Percentiles rank a stretch among this genome's conserved stretches.
phyloP scores from a whole-genome alignment of 2,329 filamentous ascomycete genomes.

The Bipolaris gigantea region DNA sequence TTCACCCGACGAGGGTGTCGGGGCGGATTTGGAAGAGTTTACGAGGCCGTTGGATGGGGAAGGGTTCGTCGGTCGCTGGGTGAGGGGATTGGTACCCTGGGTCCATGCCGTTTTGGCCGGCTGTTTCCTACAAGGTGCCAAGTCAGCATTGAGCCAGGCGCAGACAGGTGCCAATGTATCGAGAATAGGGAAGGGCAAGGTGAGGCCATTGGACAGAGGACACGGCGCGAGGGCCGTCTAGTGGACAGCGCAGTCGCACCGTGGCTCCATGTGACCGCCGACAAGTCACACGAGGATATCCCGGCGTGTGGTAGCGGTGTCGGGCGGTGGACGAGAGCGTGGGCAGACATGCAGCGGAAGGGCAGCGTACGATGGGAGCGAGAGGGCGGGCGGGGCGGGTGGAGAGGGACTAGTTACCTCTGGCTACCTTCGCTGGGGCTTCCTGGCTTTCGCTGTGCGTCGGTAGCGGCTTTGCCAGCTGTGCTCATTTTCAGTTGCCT shows the following conservation, averaged over 20 bases:
- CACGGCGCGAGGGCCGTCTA: slow-evolving; percentile 7
- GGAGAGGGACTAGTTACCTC: slow-evolving; percentile 50
- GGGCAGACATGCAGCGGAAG: background rate
- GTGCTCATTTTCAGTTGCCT: slow-evolving; percentile 55
- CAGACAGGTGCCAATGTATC: slow-evolving; percentile 7
- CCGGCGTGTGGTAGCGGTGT: slow-evolving; percentile 17
- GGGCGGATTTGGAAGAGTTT: slow-evolving; percentile 45
- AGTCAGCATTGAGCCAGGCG: slow-evolving; percentile 32
- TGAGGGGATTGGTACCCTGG: slow-evolving; percentile 63
- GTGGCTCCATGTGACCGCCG: slow-evolving; percentile 39
- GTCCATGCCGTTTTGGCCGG: slow-evolving; percentile 62
- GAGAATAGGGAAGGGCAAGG: slow-evolving; percentile 4
- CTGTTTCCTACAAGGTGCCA: slow-evolving; percentile 49
- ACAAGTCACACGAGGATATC: slow-evolving; percentile 37
- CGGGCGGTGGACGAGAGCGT: slow-evolving; percentile 1
- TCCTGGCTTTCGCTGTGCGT: slow-evolving; percentile 58
- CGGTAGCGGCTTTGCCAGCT: slow-evolving; percentile 52
- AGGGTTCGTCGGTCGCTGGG: slow-evolving; percentile 55
- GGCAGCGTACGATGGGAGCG: background rate
- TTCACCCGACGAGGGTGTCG: slow-evolving; percentile 48
- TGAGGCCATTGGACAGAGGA: slow-evolving; percentile 8
- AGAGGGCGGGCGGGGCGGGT: background rate
- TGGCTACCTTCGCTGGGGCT: slow-evolving; percentile 58
- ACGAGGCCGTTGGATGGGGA: slow-evolving; percentile 59
- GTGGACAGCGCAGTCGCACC: slow-evolving; percentile 32